Conservation (phyloP, 2,329 filamentous ascomycete genomes). For the Paraphaeosphaeria minitans region DNA sequence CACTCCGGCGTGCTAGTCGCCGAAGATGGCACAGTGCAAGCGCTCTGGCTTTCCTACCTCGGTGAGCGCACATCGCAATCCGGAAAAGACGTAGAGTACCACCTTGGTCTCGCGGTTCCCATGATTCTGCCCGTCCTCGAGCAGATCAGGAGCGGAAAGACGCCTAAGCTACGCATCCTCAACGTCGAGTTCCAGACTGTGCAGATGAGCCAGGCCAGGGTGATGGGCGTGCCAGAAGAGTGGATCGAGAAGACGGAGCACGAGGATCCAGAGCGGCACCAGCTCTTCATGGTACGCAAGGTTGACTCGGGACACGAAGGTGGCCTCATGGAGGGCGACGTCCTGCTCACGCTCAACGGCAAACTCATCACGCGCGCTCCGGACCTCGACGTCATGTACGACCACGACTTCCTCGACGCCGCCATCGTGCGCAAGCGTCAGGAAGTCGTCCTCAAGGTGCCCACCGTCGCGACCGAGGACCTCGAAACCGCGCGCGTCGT, state of each 20-base stretch:
- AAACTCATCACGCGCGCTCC: slow-evolving; percentile 91
- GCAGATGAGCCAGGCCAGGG: slow-evolving; percentile 93
- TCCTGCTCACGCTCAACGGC: slow-evolving; percentile 87
- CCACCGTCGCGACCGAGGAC: slow-evolving; percentile 85
- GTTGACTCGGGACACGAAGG: slow-evolving; percentile 69
- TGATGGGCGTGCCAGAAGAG: slow-evolving; percentile 95
- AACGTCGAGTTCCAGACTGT: slow-evolving; percentile 95
- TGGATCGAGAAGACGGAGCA: slow-evolving; percentile 92
- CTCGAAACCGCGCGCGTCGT: slow-evolving; percentile 92
- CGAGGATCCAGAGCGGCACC: slow-evolving; percentile 89
- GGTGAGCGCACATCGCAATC: slow-evolving; percentile 81
- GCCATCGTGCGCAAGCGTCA: slow-evolving; percentile 84
- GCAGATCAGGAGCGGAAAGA: slow-evolving; percentile 79
- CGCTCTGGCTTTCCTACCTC: slow-evolving; percentile 95
- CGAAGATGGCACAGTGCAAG: slow-evolving; percentile 90
- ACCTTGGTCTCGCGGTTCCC: slow-evolving; percentile 87
- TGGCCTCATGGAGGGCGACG: slow-evolving; percentile 84
- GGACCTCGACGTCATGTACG: slow-evolving; percentile 96
- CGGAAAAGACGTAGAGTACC: slow-evolving; percentile 93
- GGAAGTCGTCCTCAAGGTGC: slow-evolving; percentile 76
- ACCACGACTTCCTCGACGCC: slow-evolving; percentile 79
- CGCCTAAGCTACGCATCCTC: slow-evolving; percentile 84
- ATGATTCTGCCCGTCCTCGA: slow-evolving; percentile 87
- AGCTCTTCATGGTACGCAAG: slow-evolving; percentile 98
- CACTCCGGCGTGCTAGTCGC: slow-evolving; percentile 91